Base-by-base conservation (phyloP, 2,329 filamentous ascomycete species). In the Microcyclosporella mali region DNA sequence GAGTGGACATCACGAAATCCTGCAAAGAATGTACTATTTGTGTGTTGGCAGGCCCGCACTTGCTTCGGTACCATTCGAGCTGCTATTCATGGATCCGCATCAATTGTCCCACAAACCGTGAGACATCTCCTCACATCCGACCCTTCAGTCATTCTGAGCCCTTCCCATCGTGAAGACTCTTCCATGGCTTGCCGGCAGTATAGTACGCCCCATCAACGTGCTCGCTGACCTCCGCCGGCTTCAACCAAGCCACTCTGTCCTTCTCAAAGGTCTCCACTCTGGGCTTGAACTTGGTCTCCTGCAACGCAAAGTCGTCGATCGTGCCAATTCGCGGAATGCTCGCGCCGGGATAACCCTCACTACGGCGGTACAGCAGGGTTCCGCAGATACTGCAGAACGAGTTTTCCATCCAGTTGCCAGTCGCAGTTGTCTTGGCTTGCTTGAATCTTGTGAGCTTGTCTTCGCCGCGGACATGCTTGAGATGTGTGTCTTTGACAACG, bases 311-410 rank as follows among this genome's bases (percentile, higher is more conserved):
- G 61, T 83, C 79, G 56, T 84, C 79, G 1, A 84, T 71, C 0
- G 75, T 81, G 0, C 80, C 80, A 37, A 79, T 70, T 0, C 79
- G 63, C 45, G 77, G 40, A 35, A 82, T 72, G 29, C 60, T 72
- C 33, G 46, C 44, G 0, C 67, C 73, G 0, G 75, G 74, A 40
- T 67, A 73, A 0, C 55, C 63, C 11, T 30, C 27, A n/a, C 30
- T 27, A 16, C 41, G 38, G 6, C 79, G 70, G 51, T 80, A 82
- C 76, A 83, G 74, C 3, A 82, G 67, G 0, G 72, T 73, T 0
- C 80, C 79, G 54, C 80, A 84, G 0, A 66, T 73, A 0, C 56
- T 62, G 51, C 80, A 84, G 60, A 83, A 84, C 55, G 70, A 66
- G 53, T 82, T 82, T 6, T 73, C 74, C 79, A 83, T 84, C 6